Base-by-base conservation (phyloP, 768 basidiomycete genomes). In the Collybiopsis confluens region DNA sequence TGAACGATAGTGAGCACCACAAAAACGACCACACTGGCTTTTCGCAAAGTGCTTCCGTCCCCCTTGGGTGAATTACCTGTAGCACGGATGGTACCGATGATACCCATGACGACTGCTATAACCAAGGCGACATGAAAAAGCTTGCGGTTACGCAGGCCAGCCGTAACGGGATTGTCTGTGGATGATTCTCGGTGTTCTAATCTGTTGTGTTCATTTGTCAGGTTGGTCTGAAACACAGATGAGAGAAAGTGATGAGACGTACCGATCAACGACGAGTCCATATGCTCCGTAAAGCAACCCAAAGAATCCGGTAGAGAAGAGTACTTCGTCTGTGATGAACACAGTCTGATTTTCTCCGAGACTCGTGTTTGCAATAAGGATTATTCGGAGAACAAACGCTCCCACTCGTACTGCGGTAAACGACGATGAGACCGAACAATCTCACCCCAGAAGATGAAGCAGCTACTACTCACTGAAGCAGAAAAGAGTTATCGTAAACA, bases 301-400 rank as follows among this genome's bases (percentile, higher is more conserved):
- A 43, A 74, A 70, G 60, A 73, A 78, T 5, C 76, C 76, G 21
- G 73, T 68, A 1, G 70, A 66, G 27, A 72, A 71, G 10, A 77
- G 61, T 3, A 75, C 61, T 58, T 72, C 56, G 40, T 73, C 71
- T 0, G 67, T 68, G 2, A 74, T 73, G 18, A 73, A 61, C 9
- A 73, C 50, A 7, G 48, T 46, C 1, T 71, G 52, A 27, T 64
- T 69, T 9, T 70, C 59, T 36, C 69, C 73, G 7, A 64, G 68
- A 6, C 65, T 58, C 1, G 59, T 62, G 1, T 63, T 61, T 3
- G 62, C 65, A 10, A 70, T 66, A 13, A 77, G 52, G 6, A 71
- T 52, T 1, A 73, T 72, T 1, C 76, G 72, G 1, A 77, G 65
- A 3, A 65, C 55, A 49, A 75, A 78, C 0, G 74, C 75, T 2